phyloP scores from a whole-genome alignment of 495 filamentous ascomycete species.

The Apodospora peruviana region DNA sequence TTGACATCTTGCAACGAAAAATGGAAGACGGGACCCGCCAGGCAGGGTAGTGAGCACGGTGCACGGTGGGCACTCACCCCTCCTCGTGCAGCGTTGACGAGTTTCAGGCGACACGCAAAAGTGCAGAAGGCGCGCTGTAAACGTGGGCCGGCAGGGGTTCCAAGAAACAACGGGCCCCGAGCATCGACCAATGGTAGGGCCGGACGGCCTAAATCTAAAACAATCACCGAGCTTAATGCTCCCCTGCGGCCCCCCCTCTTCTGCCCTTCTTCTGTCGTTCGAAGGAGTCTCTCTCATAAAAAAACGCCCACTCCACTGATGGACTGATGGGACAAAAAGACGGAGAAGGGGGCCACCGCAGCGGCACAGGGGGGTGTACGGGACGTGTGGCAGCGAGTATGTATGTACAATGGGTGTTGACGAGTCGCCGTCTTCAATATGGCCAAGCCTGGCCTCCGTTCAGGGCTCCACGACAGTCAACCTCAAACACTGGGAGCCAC shows the following conservation, averaged over 20 bases:
- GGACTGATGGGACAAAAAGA: too few relatives aligned
- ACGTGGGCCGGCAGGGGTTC: constrained; percentile 10
- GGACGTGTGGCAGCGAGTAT: too few relatives aligned
- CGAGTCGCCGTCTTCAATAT: neutral
- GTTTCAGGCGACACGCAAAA: constrained; percentile 26
- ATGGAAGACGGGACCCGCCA: too few relatives aligned
- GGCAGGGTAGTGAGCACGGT: too few relatives aligned
- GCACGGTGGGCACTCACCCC: too few relatives aligned
- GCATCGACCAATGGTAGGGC: constrained; percentile 16
- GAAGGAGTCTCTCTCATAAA: too few relatives aligned
- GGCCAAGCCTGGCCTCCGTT: constrained; percentile 13
- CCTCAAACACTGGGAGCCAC: constrained; percentile 33
- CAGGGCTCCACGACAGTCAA: constrained; percentile 23
- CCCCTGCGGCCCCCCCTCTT: constrained; percentile 11
- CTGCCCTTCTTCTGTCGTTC: too few relatives aligned
- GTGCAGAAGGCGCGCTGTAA: constrained; percentile 5
- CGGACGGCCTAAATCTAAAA: constrained; percentile 24
- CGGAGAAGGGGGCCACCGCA: too few relatives aligned
- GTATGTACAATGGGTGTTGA: too few relatives aligned
- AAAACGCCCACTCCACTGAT: too few relatives aligned
- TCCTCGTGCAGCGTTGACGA: constrained; percentile 22
- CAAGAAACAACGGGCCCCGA: constrained; percentile 18
- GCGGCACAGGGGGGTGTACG: too few relatives aligned
- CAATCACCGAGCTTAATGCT: constrained; percentile 18
- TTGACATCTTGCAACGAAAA: too few relatives aligned